phyloP scores from a whole-genome alignment of 371 early-diverging fungal genomes.

The Lichtheimia hyalospora region DNA sequence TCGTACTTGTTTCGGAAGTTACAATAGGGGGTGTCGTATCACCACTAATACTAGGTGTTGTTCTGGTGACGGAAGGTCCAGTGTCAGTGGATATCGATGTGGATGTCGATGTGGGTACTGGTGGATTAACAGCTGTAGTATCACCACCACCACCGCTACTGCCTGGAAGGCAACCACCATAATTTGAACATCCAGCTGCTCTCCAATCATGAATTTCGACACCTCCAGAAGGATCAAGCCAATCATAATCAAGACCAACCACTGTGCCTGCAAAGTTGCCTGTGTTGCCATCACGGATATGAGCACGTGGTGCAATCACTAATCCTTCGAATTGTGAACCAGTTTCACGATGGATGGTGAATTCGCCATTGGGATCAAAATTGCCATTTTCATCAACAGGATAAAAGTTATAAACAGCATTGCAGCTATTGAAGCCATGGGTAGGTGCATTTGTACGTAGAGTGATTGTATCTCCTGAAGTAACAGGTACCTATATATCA shows the following conservation, averaged over 20 bases:
- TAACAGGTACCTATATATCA: constrained; percentile 18
- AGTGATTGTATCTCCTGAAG: constrained; percentile 5
- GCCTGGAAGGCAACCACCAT: constrained; percentile 14
- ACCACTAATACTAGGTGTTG: too few species aligned
- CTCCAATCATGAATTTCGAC: constrained; percentile 15
- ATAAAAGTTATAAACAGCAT: constrained; percentile 18
- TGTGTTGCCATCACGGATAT: constrained; percentile 17
- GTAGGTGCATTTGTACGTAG: constrained; percentile 4
- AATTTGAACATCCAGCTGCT: constrained; percentile 1
- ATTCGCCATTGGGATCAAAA: constrained; percentile 5
- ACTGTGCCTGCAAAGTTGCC: constrained; percentile 26
- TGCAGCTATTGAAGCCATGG: constrained; percentile 7
- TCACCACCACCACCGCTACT: too few species aligned
- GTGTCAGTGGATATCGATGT: too few species aligned
- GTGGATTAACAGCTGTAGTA: too few species aligned
- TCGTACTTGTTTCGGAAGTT: too few species aligned
- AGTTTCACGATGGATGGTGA: constrained; percentile 12
- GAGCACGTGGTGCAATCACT: constrained; percentile 15
- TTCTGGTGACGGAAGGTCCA: too few species aligned
- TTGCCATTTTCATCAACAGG: constrained; percentile 10
- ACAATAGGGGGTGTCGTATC: too few species aligned
- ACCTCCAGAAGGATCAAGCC: constrained; percentile 2
- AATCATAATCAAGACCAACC: constrained; percentile 16
- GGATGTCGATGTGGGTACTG: too few species aligned
- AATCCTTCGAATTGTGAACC: constrained; percentile 15